Evolutionary conservation across 1,284 basidiomycete genomes (phyloP), one percentile per base, ranked within the genome.

Genomic region (Kwoniella shivajii): DNA sequence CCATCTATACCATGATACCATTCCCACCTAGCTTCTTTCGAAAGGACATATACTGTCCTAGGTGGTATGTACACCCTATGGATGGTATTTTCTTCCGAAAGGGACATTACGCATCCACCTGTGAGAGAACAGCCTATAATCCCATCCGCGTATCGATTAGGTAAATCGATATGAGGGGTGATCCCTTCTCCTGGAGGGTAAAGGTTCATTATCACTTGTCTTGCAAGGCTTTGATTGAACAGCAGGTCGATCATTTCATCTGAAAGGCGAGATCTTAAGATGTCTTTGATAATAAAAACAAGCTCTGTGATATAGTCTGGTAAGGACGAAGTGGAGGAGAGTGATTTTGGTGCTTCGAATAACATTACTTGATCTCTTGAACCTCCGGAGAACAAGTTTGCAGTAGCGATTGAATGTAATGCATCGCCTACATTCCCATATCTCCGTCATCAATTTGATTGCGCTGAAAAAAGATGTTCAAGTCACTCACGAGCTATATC

Each of bases 171-270:
- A 53, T 82, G 81, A 1, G 78, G 64, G 0, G 73, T 56, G 44
- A 82, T 79, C 2, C 81, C 80, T 51, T 76, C 52, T 20, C 78
- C 78, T 0, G 78, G 74, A 0, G 59, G 60, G 57, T 82, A 82
- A 18, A 79, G 71, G 65, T 82, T 82, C 51, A 81, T 63, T 46
- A 82, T 82, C 20, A 75, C 66, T 55, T 78, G 77, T 18, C 76
- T 50, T 2, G 67, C 66, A 10, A 75, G 60, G 2, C 31, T 42
- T 43, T 74, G 72, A 1, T 54, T 16, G 50, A 76, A 73, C 7
- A 71, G 46, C 0, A 57, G 51, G 2, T 18, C 7, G 20, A 37
- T 45, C 0, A 44, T 45, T 2, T 47, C 37, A 0, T 34, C 0
- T 1, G 68, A 60, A 0, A 73, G 39, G 0, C 9, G 49, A 1